Evolutionary conservation across 805 yeast genomes (phyloP), one percentile per base, ranked within the genome.

Genomic region (Cyberlindnera sargentensis): DNA sequence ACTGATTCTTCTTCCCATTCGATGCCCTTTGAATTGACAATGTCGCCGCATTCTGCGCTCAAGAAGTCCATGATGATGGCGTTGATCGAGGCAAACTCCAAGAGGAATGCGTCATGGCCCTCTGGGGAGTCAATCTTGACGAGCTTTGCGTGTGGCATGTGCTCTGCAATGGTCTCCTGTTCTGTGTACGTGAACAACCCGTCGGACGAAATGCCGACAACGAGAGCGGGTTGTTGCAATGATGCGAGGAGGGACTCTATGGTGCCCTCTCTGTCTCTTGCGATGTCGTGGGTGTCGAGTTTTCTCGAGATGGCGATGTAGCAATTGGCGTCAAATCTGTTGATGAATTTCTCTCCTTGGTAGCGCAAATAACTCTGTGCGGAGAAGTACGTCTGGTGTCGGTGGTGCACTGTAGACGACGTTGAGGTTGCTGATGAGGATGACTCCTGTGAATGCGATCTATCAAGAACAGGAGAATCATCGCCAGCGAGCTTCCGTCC

Each of bases 311-410:
- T 87, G 26, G 97, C 79, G 42, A 93, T 89, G 64, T 93, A 93
- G 66, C 98, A 93, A 61, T 93, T 93, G 26, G 99, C 96, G 63
- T 93, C 99, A 56, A 91, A 93, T 55, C 99, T 71, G 36, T 77
- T 72, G 38, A 90, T 80, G 61, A 93, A 93, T 62, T 93, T 93
- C 43, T 82, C 78, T 10, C 96, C 98, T 63, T 93, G 99, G 63
- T 93, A 93, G 47, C 99, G 75, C 50, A 93, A 69, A 62, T 93
- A 93, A 46, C 91, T 84, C 65, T 93, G 99, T 3, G 99, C 99
- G 0, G 98, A 85, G 66, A 93, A 93, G 60, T 78, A 85, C 8
- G 77, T 72, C 49, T 76, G 79, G 37, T 69, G 60, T 40, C 47
- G 50, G 34, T 48, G 47, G 8, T 38, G 39, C 5, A 39, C 58